Evolutionary conservation across 225 moss, liverwort and hornwort species (phyloP).

Genomic region (Lunularia cruciata): DNA sequence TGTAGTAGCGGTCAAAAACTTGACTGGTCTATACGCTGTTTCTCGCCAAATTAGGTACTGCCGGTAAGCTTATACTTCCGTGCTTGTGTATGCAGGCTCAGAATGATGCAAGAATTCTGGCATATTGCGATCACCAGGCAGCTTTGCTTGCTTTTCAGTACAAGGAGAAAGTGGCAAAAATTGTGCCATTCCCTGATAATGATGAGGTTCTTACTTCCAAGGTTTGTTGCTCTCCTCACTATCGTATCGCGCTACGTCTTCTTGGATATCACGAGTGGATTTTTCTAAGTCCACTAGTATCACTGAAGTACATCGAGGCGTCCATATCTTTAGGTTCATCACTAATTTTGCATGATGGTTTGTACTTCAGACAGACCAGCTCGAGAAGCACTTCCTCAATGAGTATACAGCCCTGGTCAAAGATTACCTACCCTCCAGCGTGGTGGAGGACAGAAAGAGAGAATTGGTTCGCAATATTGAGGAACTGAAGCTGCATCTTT

Average conservation of each 20-base stretch:
- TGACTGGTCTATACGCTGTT: too few species aligned
- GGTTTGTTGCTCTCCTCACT: too few species aligned
- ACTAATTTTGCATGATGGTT: background rate
- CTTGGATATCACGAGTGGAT: too few species aligned
- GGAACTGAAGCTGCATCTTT: slow-evolving; percentile 64
- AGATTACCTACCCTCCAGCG: slow-evolving; percentile 56
- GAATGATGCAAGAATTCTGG: slow-evolving; percentile 72
- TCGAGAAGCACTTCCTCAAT: slow-evolving; percentile 62
- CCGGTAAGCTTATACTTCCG: background rate
- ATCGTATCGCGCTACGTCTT: too few species aligned
- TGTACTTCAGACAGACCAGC: slow-evolving; percentile 58
- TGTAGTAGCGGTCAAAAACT: too few species aligned
- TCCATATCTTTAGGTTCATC: too few species aligned
- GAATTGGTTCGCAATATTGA: slow-evolving; percentile 65
- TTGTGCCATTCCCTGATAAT: slow-evolving; percentile 89
- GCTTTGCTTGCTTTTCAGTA: slow-evolving; percentile 66
- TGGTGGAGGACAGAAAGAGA: slow-evolving; percentile 76
- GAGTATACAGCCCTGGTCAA: slow-evolving; percentile 62
- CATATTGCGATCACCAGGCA: slow-evolving; percentile 71
- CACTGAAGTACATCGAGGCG: too few species aligned
- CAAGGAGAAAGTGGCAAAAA: slow-evolving; percentile 62
- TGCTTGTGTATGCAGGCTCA: slow-evolving; percentile 54
- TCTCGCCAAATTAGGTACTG: background rate
- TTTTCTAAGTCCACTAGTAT: too few species aligned
- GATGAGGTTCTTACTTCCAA: slow-evolving; percentile 89